phyloP scores from a whole-genome alignment of 2,329 filamentous ascomycete genomes.

The Fusarium sp. region DNA sequence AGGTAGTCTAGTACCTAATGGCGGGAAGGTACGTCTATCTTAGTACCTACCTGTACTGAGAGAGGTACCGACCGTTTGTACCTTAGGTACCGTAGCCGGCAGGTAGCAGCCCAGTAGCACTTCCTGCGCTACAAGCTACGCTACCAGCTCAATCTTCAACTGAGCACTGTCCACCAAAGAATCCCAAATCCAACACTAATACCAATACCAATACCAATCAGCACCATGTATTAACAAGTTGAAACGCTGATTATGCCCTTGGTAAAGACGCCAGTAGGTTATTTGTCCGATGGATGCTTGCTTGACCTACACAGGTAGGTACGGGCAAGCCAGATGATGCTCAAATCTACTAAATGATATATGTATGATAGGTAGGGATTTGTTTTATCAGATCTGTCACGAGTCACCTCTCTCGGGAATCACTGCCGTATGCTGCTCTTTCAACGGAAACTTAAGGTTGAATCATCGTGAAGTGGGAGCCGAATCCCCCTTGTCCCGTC shows the following conservation, averaged over 20 bases:
- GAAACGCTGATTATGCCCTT: background rate
- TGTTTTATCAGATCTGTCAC: background rate
- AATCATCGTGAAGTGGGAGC: background rate
- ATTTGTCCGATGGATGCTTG: background rate
- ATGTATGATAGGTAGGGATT: background rate
- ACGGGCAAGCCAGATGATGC: background rate
- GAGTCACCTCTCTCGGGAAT: background rate
- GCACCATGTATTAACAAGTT: background rate
- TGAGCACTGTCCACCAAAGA: slow-evolving; percentile 25
- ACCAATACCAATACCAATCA: background rate
- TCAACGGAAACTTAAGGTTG: slow-evolving; percentile 3
- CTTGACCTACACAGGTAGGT: too few species aligned
- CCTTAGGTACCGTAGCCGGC: background rate
- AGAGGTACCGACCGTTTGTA: background rate
- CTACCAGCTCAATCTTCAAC: slow-evolving; percentile 12
- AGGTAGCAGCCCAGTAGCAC: background rate
- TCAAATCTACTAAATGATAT: background rate
- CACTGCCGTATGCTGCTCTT: background rate
- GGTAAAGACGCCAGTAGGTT: background rate
- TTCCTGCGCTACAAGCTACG: slow-evolving; percentile 1
- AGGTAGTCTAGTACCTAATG: background rate
- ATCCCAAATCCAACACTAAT: background rate
- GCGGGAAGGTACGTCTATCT: background rate
- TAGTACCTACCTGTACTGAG: too few species aligned
- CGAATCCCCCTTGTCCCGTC: background rate